These are phyloP conservation scores for Neoascochyta sp. DNA, from an alignment of 2,329 filamentous ascomycete genomes.

Conservation along the genomic window DNA sequence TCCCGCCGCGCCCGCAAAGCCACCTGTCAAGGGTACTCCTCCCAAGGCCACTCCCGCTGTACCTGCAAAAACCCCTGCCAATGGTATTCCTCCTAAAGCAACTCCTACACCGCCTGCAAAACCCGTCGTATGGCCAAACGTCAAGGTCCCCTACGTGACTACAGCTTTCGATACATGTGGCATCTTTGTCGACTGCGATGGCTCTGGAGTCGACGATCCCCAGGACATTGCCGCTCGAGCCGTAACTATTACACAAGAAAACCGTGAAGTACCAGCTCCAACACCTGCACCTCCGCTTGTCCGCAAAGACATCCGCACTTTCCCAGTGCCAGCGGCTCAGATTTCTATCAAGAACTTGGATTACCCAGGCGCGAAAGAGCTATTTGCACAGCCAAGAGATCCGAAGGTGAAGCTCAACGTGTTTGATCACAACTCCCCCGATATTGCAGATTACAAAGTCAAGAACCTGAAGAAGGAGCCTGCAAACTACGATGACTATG, in stretches of 20 bases:
- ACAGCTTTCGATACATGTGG: constrained; percentile 2
- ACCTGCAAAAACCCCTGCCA: no score
- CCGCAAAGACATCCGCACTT: neutral
- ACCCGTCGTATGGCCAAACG: neutral
- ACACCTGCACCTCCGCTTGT: neutral
- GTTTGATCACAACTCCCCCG: neutral
- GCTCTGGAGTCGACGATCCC: neutral
- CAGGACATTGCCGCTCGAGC: neutral
- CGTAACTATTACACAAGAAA: neutral
- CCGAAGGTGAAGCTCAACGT: neutral
- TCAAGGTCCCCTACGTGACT: constrained; percentile 1
- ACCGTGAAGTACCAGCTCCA: neutral
- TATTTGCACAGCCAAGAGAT: constrained; percentile 1
- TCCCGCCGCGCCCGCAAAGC: no score
- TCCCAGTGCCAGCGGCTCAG: neutral
- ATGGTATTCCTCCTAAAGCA: neutral
- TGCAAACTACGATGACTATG: constrained; percentile 1
- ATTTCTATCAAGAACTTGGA: constrained; percentile 1
- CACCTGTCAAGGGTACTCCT: no score
- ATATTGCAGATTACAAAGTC: neutral
- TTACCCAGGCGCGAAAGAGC: constrained; percentile 1
- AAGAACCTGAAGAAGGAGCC: constrained; percentile 1
- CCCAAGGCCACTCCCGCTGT: no score
- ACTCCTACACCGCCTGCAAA: neutral
- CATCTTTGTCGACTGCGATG: constrained; percentile 1